A percentile compares a stretch with the other conserved stretches of the same genome.
These are phyloP conservation scores for Thuidium tamariscinum DNA, from an alignment of 225 moss, liverwort and hornwort species.

Conservation along the genomic window DNA sequence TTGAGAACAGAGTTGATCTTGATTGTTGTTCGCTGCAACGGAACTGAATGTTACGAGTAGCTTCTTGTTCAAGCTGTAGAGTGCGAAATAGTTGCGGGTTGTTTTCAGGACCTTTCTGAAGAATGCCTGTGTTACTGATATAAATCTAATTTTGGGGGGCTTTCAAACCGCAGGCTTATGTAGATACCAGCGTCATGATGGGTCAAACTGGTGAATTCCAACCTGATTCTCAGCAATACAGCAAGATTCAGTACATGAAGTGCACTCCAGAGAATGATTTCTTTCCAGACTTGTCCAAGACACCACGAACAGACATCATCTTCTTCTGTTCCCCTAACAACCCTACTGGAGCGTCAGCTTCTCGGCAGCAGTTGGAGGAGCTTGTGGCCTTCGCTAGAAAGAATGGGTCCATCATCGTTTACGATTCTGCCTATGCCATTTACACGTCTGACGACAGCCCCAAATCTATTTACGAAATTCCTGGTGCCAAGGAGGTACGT, in stretches of 20 bases:
- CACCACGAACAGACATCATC: conserved; percentile 73
- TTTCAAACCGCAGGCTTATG: conserved; percentile 55
- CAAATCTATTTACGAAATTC: conserved; percentile 90
- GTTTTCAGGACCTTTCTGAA: background rate
- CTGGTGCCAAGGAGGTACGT: conserved; percentile 83
- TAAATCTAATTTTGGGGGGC: background rate
- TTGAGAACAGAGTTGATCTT: background rate
- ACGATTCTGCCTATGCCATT: conserved; percentile 85
- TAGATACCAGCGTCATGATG: conserved; percentile 98
- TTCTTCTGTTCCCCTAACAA: conserved; percentile 99
- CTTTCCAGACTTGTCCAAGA: conserved; percentile 68
- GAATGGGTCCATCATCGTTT: conserved; percentile 90
- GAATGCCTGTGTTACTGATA: background rate
- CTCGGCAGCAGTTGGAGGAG: conserved; percentile 71
- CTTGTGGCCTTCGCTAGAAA: conserved; percentile 77
- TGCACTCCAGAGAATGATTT: conserved; percentile 90
- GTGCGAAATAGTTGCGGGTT: background rate
- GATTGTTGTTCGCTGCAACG: background rate
- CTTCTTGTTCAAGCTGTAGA: background rate
- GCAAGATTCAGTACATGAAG: conserved; percentile 86
- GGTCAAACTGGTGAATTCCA: conserved; percentile 88
- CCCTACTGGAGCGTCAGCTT: conserved; percentile 84
- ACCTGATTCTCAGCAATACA: conserved; percentile 61
- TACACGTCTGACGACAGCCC: conserved; percentile 92
- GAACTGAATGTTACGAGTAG: background rate